Base-by-base conservation (phyloP, 176 grass and related monocot species). In the Eleusine indica region DNA sequence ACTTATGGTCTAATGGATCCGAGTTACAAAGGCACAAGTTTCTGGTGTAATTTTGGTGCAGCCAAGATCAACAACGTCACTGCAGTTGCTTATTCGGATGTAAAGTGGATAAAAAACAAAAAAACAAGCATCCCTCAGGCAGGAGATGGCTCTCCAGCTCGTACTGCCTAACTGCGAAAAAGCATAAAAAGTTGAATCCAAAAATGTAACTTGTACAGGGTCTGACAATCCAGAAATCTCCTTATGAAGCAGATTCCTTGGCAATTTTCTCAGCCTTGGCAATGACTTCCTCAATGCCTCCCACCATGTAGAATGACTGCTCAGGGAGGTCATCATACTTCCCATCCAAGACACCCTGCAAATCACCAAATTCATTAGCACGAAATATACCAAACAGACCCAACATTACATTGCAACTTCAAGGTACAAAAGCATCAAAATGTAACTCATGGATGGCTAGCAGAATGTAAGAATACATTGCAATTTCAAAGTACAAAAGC, bases 271-370 rank as follows among this genome's bases (percentile, higher is more conserved):
- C 94, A 0, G 94, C 94, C 84, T 97, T 97, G 21, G 94, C 94
- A 75, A 97, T 94, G 87, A 94, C 94, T 90, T 97, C 94, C 25
- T 97, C 91, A 6, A 97, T 97, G 70, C 94, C 94, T 67, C 94
- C 94, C 38, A 97, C 94, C 94, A 97, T 97, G 58, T 97, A 97
- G 87, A 97, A 94, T 40, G 91, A 94, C 16, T 97, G 94, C 89
- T 97, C 94, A 0, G 94, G 17, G 49, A 97, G 86, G 80, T 97
- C 94, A 78, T 97, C 92, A 18, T 90, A 97, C 76, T 97, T 97
- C 15, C 94, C 94, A 68, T 97, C 94, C 92, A 97, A 87, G 21
- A 97, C 92, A 87, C 94, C 92, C 94, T 93, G 85, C 46, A 72
- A 16, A 38, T 68, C 35, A 73, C 0, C 5, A 49, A 63, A 67